phyloP scores from a whole-genome alignment of 805 yeast genomes.

The Wickerhamomyces subpelliculosus region DNA sequence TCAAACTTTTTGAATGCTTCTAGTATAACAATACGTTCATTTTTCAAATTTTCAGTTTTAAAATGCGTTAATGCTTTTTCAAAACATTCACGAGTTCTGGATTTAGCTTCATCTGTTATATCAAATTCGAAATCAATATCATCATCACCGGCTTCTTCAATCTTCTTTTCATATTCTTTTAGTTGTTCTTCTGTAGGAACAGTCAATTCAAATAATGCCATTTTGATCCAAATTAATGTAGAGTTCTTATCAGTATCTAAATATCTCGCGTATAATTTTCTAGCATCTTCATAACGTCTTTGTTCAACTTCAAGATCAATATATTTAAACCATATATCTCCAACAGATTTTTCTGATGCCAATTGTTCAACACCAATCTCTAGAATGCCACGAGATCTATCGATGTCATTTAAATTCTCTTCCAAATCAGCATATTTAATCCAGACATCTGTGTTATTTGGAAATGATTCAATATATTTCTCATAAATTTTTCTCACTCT shows the following conservation, averaged over 20 bases:
- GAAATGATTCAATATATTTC: constrained; percentile 48
- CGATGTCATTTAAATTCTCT: constrained; percentile 55
- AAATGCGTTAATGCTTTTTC: constrained; percentile 42
- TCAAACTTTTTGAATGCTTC: constrained; percentile 67
- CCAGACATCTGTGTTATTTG: constrained; percentile 43
- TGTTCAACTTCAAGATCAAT: constrained; percentile 60
- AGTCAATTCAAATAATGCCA: constrained; percentile 65
- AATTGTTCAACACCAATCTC: constrained; percentile 38
- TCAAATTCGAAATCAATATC: constrained; percentile 43
- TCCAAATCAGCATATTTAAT: constrained; percentile 65
- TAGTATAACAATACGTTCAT: constrained; percentile 44
- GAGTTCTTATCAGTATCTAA: constrained; percentile 25
- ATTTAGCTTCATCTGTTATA: constrained; percentile 43
- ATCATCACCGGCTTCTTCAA: constrained; percentile 27
- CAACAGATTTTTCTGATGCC: constrained; percentile 14
- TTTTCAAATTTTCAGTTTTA: constrained; percentile 28
- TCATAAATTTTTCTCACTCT: constrained; percentile 70
- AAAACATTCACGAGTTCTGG: constrained; percentile 49
- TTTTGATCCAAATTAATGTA: constrained; percentile 50
- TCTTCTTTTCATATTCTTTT: constrained; percentile 22
- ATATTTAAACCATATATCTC: constrained; percentile 29
- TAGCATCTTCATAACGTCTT: constrained; percentile 48
- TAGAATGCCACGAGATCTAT: constrained; percentile 59
- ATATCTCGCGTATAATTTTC: constrained; percentile 39
- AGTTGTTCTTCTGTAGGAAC: constrained; percentile 52